A percentile compares a stretch with the other conserved stretches of the same genome.
Evolutionary conservation across 495 filamentous ascomycete species (phyloP).

Genomic region (Lepidopterella palustris): DNA sequence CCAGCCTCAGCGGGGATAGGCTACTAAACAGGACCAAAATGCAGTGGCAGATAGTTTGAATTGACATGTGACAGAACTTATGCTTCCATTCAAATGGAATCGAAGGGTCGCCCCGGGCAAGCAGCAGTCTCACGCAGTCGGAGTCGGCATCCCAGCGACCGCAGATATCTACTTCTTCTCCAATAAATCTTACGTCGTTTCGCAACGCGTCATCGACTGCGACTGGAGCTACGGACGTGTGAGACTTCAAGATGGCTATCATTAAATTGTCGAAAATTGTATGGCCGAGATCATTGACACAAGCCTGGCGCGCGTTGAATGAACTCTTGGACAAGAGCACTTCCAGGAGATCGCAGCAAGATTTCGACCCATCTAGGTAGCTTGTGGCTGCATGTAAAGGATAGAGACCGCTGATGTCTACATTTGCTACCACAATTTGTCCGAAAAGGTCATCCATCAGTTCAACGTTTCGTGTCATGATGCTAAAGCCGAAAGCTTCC

Average conservation of each 20-base stretch:
- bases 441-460: slow-evolving; percentile 12
- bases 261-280: slow-evolving; percentile 42
- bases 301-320: slow-evolving; percentile 10
- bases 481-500: slow-evolving; percentile 39
- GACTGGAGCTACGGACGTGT: slow-evolving; percentile 31
- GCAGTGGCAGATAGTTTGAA: slow-evolving; percentile 16
- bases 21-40: background rate
- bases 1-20: background rate
- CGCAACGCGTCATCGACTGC: slow-evolving; percentile 23
- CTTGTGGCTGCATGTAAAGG: slow-evolving; percentile 39
- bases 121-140: background rate
- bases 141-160: slow-evolving; percentile 22
- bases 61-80: slow-evolving; percentile 22
- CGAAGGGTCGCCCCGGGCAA: background rate
- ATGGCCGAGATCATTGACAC: slow-evolving; percentile 35
- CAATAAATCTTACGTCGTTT: background rate
- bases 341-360: slow-evolving; percentile 37
- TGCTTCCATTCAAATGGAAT: slow-evolving; percentile 16
- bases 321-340: background rate
- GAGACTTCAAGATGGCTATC: slow-evolving; percentile 38
- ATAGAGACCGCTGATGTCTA: slow-evolving; percentile 26
- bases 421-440: background rate
- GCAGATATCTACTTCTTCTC: slow-evolving; percentile 19
- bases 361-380: slow-evolving; percentile 38
- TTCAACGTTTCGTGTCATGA: slow-evolving; percentile 36